Evolutionary conservation across 768 basidiomycete genomes (phyloP).

Genomic region (Mrakia frigida): DNA sequence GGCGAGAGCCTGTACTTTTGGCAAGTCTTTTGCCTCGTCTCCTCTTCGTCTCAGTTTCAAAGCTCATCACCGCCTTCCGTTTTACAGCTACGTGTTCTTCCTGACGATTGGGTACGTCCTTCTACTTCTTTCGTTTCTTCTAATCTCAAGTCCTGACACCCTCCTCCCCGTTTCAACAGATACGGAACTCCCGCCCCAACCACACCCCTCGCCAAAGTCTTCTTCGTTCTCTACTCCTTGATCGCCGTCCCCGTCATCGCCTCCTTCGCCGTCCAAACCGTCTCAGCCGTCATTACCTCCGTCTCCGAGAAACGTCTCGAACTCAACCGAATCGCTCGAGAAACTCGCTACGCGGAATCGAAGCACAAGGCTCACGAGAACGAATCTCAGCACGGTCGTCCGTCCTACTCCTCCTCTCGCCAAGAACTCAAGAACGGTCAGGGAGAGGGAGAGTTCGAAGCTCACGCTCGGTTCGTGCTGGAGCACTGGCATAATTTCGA

Average conservation of each 20-base stretch:
- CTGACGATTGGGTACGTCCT: conserved; percentile 17
- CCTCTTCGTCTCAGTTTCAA: too few species aligned
- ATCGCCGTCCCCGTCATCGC: conserved; percentile 45
- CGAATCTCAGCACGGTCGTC: background rate
- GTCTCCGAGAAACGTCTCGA: background rate
- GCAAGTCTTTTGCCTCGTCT: background rate
- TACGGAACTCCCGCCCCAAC: background rate
- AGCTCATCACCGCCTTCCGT: background rate
- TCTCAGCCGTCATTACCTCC: conserved; percentile 36
- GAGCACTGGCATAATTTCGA: conserved; percentile 36
- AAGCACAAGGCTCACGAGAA: conserved; percentile 15
- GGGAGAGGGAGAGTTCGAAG: conserved; percentile 30
- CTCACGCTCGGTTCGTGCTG: conserved; percentile 39
- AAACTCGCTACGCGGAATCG: too few species aligned
- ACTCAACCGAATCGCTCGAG: background rate
- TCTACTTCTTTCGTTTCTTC: background rate
- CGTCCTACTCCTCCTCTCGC: background rate
- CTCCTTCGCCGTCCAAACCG: conserved; percentile 40
- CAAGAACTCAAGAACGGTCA: conserved; percentile 32
- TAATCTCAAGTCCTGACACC: background rate
- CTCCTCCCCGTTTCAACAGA: background rate
- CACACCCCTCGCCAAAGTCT: conserved; percentile 39
- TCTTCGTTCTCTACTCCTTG: conserved; percentile 43
- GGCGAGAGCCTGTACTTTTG: background rate
- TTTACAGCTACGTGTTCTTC: conserved; percentile 10